A percentile compares a stretch with the other conserved stretches of the same genome.
Evolutionary conservation across 257 asterid species (phyloP).

Genomic region (Solanum dulcamara): DNA sequence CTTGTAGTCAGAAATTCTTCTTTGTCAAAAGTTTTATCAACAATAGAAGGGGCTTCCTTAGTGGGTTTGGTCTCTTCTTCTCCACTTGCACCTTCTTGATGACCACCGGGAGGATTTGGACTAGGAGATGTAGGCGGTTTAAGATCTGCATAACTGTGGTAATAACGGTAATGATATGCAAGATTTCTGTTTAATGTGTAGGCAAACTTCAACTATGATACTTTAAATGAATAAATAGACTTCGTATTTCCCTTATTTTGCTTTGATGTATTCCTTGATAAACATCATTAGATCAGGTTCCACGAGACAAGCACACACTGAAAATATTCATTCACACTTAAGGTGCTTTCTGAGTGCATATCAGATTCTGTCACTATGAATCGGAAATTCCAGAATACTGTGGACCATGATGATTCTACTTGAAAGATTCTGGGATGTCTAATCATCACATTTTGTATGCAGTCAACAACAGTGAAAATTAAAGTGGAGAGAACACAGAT

Average conservation of each 20-base stretch:
- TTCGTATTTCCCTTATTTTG: neutral
- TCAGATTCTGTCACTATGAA: neutral
- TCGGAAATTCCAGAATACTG: neutral
- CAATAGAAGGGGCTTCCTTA: neutral
- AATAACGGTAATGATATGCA: neutral
- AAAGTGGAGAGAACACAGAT: neutral
- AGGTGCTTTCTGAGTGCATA: neutral
- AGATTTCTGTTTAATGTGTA: neutral
- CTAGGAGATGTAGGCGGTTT: slow-evolving; percentile 18
- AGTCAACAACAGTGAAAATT: neutral
- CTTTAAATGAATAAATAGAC: neutral
- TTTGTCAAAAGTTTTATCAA: neutral
- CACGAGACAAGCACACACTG: neutral
- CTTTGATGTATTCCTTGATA: neutral
- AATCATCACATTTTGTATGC: neutral
- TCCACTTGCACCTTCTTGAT: neutral
- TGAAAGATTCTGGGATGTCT: neutral
- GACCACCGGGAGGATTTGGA: slow-evolving; percentile 10
- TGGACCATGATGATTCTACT: neutral
- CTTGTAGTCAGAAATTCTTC: neutral
- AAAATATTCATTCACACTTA: neutral
- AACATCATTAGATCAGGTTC: neutral
- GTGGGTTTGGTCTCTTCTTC: neutral
- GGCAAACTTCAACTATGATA: neutral
- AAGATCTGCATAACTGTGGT: slow-evolving; percentile 13